Conservation (phyloP, 441 rosid genomes). For the Populus tomentosa region DNA sequence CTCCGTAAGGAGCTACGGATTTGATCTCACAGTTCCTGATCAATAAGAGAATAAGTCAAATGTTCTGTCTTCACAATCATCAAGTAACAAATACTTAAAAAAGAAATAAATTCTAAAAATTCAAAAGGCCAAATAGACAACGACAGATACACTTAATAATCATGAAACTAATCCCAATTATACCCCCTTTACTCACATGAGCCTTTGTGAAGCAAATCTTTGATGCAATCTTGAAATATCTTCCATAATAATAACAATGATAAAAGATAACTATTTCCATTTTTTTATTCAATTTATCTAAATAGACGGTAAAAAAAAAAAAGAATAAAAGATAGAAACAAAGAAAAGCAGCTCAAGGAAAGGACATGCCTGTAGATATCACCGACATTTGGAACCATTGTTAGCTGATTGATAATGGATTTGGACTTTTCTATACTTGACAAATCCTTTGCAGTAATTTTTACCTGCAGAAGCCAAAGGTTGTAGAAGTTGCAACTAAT, state of each 20-base stretch:
- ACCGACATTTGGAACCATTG: too few species aligned
- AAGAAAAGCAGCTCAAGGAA: too few species aligned
- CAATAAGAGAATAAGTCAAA: conserved; percentile 14
- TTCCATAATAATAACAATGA: background rate
- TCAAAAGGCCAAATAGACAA: background rate
- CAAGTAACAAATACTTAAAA: background rate
- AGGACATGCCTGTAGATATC: too few species aligned
- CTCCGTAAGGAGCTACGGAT: conserved; percentile 84
- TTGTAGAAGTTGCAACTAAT: too few species aligned
- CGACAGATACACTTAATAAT: background rate
- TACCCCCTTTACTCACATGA: background rate
- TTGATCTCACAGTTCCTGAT: conserved; percentile 92
- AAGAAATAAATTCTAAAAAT: background rate
- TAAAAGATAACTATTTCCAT: background rate
- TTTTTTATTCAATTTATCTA: background rate
- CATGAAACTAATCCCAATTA: background rate
- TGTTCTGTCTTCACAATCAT: background rate
- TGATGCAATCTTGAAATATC: background rate
- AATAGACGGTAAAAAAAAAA: too few species aligned
- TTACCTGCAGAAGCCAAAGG: too few species aligned
- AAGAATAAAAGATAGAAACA: too few species aligned
- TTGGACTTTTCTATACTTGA: too few species aligned
- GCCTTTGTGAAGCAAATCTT: background rate
- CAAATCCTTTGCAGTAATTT: too few species aligned
- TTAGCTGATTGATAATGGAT: too few species aligned